These are phyloP conservation scores for Penicillium sp. DNA, from an alignment of 2,329 filamentous ascomycete genomes.

Conservation along the genomic window DNA sequence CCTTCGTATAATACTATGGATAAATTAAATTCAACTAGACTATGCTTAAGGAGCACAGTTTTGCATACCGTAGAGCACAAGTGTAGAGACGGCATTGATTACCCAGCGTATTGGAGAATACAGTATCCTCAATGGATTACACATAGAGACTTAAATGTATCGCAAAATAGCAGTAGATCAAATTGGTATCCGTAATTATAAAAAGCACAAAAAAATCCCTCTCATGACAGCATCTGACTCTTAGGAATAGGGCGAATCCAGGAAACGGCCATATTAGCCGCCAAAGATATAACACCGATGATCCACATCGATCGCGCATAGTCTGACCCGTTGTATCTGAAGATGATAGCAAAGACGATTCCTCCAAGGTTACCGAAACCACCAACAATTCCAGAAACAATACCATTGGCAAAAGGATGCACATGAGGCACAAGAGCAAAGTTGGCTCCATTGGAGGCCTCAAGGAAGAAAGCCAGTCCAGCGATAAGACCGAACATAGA, in stretches of 20 bases:
- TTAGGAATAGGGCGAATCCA: conserved; percentile 63
- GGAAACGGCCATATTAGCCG: conserved; percentile 63
- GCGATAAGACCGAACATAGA: conserved; percentile 76
- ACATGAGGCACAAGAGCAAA: conserved; percentile 86
- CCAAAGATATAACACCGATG: conserved; percentile 74
- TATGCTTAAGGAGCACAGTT: no score
- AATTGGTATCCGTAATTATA: background rate
- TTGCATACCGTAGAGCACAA: no score
- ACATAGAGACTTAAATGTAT: background rate
- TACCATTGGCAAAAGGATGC: conserved; percentile 77
- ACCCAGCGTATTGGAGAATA: no score
- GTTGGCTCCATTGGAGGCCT: conserved; percentile 82
- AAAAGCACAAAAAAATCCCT: background rate
- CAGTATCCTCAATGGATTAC: no score
- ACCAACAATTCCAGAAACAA: conserved; percentile 74
- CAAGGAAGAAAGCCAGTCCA: conserved; percentile 76
- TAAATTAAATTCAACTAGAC: no score
- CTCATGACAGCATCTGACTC: conserved; percentile 43
- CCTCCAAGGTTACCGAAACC: conserved; percentile 82
- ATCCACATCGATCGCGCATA: conserved; percentile 77
- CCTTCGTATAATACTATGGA: no score
- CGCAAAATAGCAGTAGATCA: background rate
- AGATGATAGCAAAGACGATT: conserved; percentile 79
- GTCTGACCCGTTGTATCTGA: conserved; percentile 68
- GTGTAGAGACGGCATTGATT: no score